Evolutionary conservation across 306 rosid species (phyloP), one percentile per base, ranked within the genome.

Genomic region (Pterocarpus macrocarpus): DNA sequence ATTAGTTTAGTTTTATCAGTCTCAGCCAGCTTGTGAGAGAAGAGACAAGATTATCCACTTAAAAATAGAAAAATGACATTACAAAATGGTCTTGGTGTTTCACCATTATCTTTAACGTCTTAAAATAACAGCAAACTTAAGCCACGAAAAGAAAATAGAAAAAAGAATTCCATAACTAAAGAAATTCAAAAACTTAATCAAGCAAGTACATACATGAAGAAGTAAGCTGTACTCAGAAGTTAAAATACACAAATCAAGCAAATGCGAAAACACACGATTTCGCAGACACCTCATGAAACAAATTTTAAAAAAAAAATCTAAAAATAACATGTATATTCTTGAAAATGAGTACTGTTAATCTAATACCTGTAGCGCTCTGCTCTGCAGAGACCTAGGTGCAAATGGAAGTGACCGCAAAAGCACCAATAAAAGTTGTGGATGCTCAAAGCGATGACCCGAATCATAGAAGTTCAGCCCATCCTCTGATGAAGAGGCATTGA

Each of bases 401-500:
- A 82, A 87, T 17, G 98, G 99, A 76, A 95, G 96, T 33, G 99
- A 91, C 49, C 75, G 91, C 85, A 95, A 70, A 84, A 95, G 99
- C 89, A 95, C 98, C 92, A 95, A 66, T 52, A 95, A 55, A 77
- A 95, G 97, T 83, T 95, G 90, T 68, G 86, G 87, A 82, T 95
- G 97, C 90, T 95, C 97, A 92, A 95, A 95, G 77, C 95, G 98
- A 86, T 95, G 98, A 81, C 99, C 99, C 33, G 97, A 93, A 87
- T 93, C 99, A 77, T 95, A 95, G 77, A 95, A 93, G 88, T 95
- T 95, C 79, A 93, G 86, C 74, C 94, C 95, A 14, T 95, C 96
- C 85, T 95, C 98, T 10, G 87, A 80, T 39, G 98, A 88, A 87
- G 97, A 88, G 68, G 99, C 98, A 69, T 95, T 95, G 65, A 95